These are phyloP conservation scores for Citrus cavaleriei DNA, from an alignment of 345 rosid genomes.

Conservation along the genomic window DNA sequence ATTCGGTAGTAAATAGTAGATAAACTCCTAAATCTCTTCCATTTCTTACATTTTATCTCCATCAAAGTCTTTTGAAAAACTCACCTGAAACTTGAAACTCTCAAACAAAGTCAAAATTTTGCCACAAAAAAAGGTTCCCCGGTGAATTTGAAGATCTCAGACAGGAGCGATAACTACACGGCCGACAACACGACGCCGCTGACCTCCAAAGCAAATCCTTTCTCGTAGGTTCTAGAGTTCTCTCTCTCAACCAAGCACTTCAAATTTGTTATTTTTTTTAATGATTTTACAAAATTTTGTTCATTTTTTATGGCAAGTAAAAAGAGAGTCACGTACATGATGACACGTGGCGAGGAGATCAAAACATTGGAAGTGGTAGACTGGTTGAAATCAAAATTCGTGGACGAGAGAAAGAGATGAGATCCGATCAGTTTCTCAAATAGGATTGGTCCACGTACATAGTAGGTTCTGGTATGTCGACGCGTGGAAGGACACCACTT, in stretches of 20 bases:
- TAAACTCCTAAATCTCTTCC: not conserved
- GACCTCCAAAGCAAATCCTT: constrained; percentile 11
- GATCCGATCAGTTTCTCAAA: constrained; percentile 76
- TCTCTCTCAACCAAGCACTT: constrained; percentile 20
- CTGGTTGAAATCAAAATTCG: constrained; percentile 60
- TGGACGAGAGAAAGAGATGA: constrained; percentile 65
- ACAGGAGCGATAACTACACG: not conserved
- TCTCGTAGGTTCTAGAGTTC: constrained; percentile 41
- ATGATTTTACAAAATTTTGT: constrained; percentile 7
- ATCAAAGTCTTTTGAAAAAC: not conserved
- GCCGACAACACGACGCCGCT: constrained; percentile 1
- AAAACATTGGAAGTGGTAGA: constrained; percentile 26
- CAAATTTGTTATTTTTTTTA: constrained; percentile 4
- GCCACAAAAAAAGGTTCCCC: constrained; percentile 19
- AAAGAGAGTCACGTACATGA: constrained; percentile 14
- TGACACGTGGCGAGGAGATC: constrained; percentile 64
- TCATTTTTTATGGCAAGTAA: constrained; percentile 18
- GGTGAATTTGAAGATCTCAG: not conserved
- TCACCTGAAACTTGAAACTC: constrained; percentile 29
- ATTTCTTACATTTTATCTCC: not conserved
- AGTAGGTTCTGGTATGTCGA: not conserved
- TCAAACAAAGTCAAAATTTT: constrained; percentile 6
- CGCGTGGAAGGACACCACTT: constrained; percentile 21
- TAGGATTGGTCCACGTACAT: constrained; percentile 66
- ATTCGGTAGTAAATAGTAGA: not conserved